Percentiles rank a stretch among this genome's conserved stretches.
Evolutionary conservation across 805 yeast genomes (phyloP).

Genomic region (Blastobotrys chiropterorum): DNA sequence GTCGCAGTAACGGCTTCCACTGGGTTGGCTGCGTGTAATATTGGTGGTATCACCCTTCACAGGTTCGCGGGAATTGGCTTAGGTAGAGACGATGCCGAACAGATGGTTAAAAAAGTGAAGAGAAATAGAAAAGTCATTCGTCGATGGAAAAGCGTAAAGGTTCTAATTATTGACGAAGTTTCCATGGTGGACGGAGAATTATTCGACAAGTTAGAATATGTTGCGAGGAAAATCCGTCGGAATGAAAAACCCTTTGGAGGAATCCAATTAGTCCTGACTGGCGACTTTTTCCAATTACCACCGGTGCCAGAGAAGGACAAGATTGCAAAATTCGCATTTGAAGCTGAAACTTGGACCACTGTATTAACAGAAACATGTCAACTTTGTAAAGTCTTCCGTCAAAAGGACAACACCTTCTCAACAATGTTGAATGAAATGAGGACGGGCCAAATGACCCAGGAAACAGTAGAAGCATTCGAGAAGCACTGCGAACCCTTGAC

Average conservation of each 20-base stretch:
- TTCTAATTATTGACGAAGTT: constrained; percentile 82
- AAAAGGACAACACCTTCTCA: constrained; percentile 67
- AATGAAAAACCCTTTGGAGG: constrained; percentile 79
- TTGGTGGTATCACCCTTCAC: constrained; percentile 87
- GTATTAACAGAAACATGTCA: constrained; percentile 61
- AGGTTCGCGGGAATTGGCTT: constrained; percentile 82
- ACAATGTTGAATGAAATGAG: constrained; percentile 77
- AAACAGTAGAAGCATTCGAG: constrained; percentile 44
- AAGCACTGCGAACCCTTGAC: constrained; percentile 44
- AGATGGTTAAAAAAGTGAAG: constrained; percentile 43
- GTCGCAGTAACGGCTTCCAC: constrained; percentile 95
- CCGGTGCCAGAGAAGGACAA: constrained; percentile 49
- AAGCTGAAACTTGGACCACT: constrained; percentile 61
- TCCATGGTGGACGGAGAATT: constrained; percentile 87
- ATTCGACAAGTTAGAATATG: constrained; percentile 63
- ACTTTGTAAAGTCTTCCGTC: constrained; percentile 79
- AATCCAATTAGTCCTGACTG: constrained; percentile 78
- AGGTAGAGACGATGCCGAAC: constrained; percentile 47
- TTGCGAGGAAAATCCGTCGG: constrained; percentile 54
- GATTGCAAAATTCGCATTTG: constrained; percentile 59
- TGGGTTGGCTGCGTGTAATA: constrained; percentile 90
- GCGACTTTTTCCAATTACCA: constrained; percentile 96
- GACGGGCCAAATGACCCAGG: constrained; percentile 54
- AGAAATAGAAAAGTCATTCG: constrained; percentile 38
- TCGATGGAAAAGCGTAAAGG: constrained; percentile 64